Percentiles rank a stretch among this genome's conserved stretches.
Evolutionary conservation across 371 early-diverging fungal genomes (phyloP).

Genomic region (Zancudomyces culisetae): DNA sequence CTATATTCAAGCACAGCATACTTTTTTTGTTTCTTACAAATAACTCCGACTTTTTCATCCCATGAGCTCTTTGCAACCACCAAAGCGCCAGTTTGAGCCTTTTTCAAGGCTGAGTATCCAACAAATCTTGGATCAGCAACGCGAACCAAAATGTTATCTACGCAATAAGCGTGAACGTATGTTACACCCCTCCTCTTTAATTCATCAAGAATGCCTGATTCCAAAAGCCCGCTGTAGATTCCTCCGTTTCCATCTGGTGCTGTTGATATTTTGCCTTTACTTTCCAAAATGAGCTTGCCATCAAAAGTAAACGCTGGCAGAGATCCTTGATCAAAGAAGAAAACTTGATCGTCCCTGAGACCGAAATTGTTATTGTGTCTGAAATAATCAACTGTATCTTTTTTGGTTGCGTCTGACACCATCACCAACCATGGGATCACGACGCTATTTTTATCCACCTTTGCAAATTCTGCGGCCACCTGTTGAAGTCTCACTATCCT

Average conservation of each 20-base stretch:
- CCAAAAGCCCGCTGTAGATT: conserved; percentile 62
- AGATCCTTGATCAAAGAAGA: conserved; percentile 74
- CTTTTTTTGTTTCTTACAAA: conserved; percentile 63
- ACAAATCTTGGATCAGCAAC: conserved; percentile 88
- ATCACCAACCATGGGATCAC: conserved; percentile 88
- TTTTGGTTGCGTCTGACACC: conserved; percentile 82
- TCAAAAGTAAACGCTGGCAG: conserved; percentile 63
- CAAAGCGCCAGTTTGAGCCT: conserved; percentile 87
- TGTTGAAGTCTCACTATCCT: conserved; percentile 68
- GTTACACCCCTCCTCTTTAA: conserved; percentile 54
- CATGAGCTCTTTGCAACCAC: conserved; percentile 69
- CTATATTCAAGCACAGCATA: conserved; percentile 89
- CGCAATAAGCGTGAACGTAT: conserved; percentile 82
- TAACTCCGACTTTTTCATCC: conserved; percentile 84
- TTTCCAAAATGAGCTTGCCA: conserved; percentile 76
- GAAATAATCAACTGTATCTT: conserved; percentile 57
- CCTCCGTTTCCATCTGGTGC: conserved; percentile 86
- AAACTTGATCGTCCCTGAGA: conserved; percentile 50
- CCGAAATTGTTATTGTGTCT: conserved; percentile 61
- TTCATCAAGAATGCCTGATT: conserved; percentile 53
- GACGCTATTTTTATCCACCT: conserved; percentile 11
- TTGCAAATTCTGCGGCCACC: conserved; percentile 31
- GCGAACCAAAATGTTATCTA: conserved; percentile 85
- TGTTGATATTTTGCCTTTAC: conserved; percentile 46
- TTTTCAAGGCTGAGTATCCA: conserved; percentile 59